A percentile compares a stretch with the other conserved stretches of the same genome.
These are phyloP conservation scores for Trichoderma koningii DNA, from an alignment of 2,329 filamentous ascomycete species.

Conservation along the genomic window DNA sequence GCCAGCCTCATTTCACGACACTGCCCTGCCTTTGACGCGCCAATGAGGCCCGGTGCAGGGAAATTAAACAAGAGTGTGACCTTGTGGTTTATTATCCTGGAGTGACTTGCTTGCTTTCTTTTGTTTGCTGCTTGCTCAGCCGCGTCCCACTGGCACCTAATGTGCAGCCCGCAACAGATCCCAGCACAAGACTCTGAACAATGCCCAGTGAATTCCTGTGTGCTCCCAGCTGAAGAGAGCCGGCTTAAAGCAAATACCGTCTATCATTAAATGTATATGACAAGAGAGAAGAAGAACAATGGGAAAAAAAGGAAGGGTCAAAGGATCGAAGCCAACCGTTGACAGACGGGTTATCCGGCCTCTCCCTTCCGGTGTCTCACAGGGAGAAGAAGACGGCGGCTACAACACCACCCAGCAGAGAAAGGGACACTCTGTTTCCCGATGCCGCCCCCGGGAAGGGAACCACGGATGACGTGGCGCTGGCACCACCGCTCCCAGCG, in stretches of 20 bases:
- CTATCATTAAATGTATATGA: conserved; percentile 25
- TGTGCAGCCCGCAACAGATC: background rate
- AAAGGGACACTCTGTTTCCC: conserved; percentile 1
- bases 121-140: conserved; percentile 12
- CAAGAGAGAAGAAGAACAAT: background rate
- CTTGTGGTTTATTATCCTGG: background rate
- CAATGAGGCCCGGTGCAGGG: background rate
- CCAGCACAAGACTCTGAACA: background rate
- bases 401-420: conserved; percentile 19
- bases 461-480: conserved; percentile 11
- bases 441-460: conserved; percentile 25
- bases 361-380: conserved; percentile 4
- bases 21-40: background rate
- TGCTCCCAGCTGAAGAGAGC: conserved; percentile 9
- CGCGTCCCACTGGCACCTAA: background rate
- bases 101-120: background rate
- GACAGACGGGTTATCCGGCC: background rate
- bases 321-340: too few relatives aligned
- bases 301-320: background rate
- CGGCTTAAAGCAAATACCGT: background rate
- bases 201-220: background rate
- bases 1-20: conserved; percentile 3
- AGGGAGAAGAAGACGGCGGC: conserved; percentile 16
- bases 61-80: conserved; percentile 17
- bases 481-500: conserved; percentile 2